Base-by-base conservation (phyloP, 1,139 yeast species). In the Wickerhamiella infanticola region DNA sequence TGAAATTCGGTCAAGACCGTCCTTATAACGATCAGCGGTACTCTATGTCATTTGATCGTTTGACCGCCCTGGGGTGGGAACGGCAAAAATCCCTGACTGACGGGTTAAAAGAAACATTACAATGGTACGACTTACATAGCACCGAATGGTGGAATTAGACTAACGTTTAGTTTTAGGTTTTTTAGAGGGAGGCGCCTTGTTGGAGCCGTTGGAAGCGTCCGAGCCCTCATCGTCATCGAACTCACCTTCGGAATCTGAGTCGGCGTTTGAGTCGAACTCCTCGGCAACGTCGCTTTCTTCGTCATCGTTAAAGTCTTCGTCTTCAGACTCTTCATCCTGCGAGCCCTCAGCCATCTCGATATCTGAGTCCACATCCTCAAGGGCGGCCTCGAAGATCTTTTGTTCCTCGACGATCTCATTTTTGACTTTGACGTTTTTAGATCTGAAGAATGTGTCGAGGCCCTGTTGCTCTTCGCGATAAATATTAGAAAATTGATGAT, bases 401-500 rank as follows among this genome's bases (percentile, higher is more conserved):
- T 85, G 83, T 42, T 90, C 94, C 50, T 85, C 82, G 56, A 79
- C 84, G 53, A 85, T 93, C 60, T 90, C 97, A 61, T 88, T 86
- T 68, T 81, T 81, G 47, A 90, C 83, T 54, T 76, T 72, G 51
- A 90, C 67, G 45, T 82, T 83, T 71, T 84, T 88, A 47, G 79
- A 77, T 57, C 73, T 73, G 63, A 93, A 75, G 69, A 73, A 90
- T 41, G 70, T 70, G 61, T 88, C 95, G 51, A 90, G 72, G 3
- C 75, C 67, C 47, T 74, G 78, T 63, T 88, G 97, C 60, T 90
- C 98, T 54, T 85, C 96, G 60, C 86, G 77, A 52, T 82, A 82
- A 55, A 90, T 83, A 59, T 83, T 84, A 50, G 95, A 94, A 64
- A 90, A 90, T 44, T 79, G 78, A 56, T 88, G 94, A 25, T 83